Percentiles rank a stretch among this genome's conserved stretches.
Evolutionary conservation across 192 early-diverging fungal genomes (phyloP).

Genomic region (Diversispora epigaea): DNA sequence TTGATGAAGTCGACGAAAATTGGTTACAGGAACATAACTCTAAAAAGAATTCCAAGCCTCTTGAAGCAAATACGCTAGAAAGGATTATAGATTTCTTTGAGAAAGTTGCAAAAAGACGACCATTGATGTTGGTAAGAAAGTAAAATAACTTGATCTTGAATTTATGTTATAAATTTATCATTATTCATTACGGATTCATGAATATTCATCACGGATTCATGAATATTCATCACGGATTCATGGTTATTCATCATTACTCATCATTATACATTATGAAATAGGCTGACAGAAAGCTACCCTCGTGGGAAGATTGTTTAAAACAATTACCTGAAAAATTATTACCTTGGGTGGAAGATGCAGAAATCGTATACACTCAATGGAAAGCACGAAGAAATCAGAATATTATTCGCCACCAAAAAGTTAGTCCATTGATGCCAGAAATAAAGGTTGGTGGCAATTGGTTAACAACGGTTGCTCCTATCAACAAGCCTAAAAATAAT

Average conservation of each 20-base stretch:
- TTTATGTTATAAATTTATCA: background rate
- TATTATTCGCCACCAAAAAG: constrained; percentile 24
- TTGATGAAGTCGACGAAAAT: constrained; percentile 81
- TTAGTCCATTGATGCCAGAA: constrained; percentile 55
- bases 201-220: too few relatives aligned
- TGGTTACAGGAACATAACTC: constrained; percentile 61
- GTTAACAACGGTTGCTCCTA: background rate
- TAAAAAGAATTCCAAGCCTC: constrained; percentile 22
- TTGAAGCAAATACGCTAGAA: constrained; percentile 44
- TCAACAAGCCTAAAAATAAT: background rate
- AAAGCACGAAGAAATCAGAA: constrained; percentile 39
- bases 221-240: background rate
- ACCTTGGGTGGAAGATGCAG: background rate
- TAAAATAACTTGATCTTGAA: background rate
- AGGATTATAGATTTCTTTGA: constrained; percentile 82
- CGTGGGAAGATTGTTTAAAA: constrained; percentile 14
- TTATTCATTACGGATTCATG: background rate
- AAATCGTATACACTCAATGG: constrained; percentile 57
- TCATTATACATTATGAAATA: background rate
- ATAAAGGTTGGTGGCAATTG: constrained; percentile 45
- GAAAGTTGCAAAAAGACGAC: constrained; percentile 24
- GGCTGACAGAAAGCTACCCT: constrained; percentile 13
- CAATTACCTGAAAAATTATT: background rate
- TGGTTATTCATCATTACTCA: background rate
- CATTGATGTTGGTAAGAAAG: background rate